Conservation (phyloP, 2,329 filamentous ascomycete species). For the Aureobasidium sp. region DNA sequence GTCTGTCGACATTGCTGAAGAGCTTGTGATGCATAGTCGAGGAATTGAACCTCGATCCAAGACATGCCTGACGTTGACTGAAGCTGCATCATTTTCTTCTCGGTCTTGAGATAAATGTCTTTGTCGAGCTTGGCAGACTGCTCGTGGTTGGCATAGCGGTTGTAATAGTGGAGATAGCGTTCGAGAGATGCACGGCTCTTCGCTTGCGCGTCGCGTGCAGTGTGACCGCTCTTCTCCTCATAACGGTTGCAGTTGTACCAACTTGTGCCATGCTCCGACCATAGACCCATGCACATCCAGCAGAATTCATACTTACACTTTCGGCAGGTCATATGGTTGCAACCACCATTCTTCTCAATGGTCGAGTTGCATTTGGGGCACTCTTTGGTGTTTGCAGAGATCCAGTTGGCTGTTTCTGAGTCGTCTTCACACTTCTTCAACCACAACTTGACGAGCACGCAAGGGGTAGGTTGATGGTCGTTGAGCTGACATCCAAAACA, state of each 20-base stretch:
- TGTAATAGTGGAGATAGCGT: conserved; percentile 98
- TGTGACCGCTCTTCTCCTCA: conserved; percentile 88
- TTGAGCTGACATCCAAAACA: conserved; percentile 88
- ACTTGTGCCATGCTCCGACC: conserved; percentile 96
- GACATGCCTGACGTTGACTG: conserved; percentile 93
- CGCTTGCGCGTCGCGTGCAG: conserved; percentile 86
- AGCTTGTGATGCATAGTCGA: conserved; percentile 86
- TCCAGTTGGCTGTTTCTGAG: conserved; percentile 98
- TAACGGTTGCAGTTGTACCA: conserved; percentile 99
- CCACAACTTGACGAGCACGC: conserved; percentile 87
- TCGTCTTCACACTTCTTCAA: conserved; percentile 98
- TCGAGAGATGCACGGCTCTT: conserved; percentile 85
- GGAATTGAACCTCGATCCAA: conserved; percentile 98
- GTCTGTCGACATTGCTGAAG: conserved; percentile 97
- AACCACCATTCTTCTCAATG: conserved; percentile 97
- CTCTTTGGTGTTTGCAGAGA: conserved; percentile 97
- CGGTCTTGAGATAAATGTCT: conserved; percentile 90
- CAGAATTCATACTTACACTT: conserved; percentile 97
- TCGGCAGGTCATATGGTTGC: conserved; percentile 95
- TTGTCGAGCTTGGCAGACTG: conserved; percentile 95
- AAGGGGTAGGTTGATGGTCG: conserved; percentile 92
- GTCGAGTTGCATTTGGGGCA: conserved; percentile 94
- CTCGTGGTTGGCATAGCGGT: conserved; percentile 97
- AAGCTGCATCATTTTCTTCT: conserved; percentile 97
- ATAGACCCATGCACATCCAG: conserved; percentile 99